Evolutionary conservation across 345 rosid genomes (phyloP).

Genomic region (Brassica rapa): DNA sequence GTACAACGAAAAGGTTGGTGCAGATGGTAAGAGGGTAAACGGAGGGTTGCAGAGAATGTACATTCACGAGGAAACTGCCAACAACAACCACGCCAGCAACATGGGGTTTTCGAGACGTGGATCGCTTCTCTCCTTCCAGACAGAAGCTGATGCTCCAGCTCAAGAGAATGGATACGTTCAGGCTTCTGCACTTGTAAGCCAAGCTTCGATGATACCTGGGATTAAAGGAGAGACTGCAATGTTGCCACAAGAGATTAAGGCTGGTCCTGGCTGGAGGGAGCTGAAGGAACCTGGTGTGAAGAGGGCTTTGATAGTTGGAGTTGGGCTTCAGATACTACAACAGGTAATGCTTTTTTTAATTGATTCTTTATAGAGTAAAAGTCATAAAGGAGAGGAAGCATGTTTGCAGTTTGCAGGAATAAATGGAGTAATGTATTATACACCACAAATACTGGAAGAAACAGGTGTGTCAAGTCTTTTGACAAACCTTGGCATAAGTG

Average conservation of each 20-base stretch:
- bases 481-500: conserved; percentile 56
- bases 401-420: conserved; percentile 77
- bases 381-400: background rate
- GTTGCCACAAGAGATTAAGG: conserved; percentile 52
- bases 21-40: conserved; percentile 52
- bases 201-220: conserved; percentile 61
- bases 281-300: conserved; percentile 76
- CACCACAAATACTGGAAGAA: conserved; percentile 83
- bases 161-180: conserved; percentile 55
- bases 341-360: conserved; percentile 49
- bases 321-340: conserved; percentile 79
- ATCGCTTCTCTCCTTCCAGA: conserved; percentile 58
- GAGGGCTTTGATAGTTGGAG: conserved; percentile 78
- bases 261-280: conserved; percentile 64
- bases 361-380: background rate
- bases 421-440: conserved; percentile 83
- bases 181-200: conserved; percentile 80
- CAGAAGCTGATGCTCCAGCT: conserved; percentile 48
- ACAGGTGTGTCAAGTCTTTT: conserved; percentile 82
- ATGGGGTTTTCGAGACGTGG: conserved; percentile 60
- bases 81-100: conserved; percentile 18
- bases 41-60: conserved; percentile 75
- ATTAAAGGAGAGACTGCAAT: conserved; percentile 49
- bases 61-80: conserved; percentile 58
- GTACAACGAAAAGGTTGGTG: conserved; percentile 65